phyloP scores from a whole-genome alignment of 78 protist genomes.

The Anaeramoeba ignava region DNA sequence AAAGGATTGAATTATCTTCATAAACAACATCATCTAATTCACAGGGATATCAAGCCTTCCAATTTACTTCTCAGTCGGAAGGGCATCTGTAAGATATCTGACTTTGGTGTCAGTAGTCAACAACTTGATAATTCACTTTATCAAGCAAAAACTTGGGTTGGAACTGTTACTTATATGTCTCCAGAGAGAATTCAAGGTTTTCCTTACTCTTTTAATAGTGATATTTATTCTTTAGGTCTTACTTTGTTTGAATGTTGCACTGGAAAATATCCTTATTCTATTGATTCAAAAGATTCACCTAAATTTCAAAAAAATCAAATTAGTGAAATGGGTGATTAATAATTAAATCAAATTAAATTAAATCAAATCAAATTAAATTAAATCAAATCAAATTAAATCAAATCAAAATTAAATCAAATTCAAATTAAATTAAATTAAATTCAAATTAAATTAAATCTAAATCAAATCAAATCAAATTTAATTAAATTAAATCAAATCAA shows the following conservation, averaged over 20 bases:
- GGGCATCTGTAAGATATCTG: slow-evolving; percentile 54
- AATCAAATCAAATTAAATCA: too few species aligned
- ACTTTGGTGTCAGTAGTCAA: slow-evolving; percentile 52
- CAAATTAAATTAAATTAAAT: too few species aligned
- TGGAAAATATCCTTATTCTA: slow-evolving; percentile 58
- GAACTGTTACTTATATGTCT: slow-evolving; percentile 70
- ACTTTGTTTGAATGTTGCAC: slow-evolving; percentile 42
- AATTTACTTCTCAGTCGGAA: slow-evolving; percentile 32
- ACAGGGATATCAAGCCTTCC: slow-evolving; percentile 42
- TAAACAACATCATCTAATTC: slow-evolving; percentile 3
- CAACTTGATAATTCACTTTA: slow-evolving; percentile 15
- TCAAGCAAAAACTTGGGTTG: slow-evolving; percentile 37
- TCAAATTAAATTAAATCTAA: too few species aligned
- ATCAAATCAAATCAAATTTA: too few species aligned
- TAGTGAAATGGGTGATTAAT: too few species aligned
- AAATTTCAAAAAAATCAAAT: too few species aligned
- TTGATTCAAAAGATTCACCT: too few species aligned
- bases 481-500: too few species aligned
- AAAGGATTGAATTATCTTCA: slow-evolving; percentile 50
- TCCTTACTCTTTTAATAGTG: slow-evolving; percentile 32
- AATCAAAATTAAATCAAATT: too few species aligned
- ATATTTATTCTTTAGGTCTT: slow-evolving; percentile 69
- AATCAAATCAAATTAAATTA: too few species aligned
- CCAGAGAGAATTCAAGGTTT: slow-evolving; percentile 65
- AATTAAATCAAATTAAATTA: too few species aligned